A percentile compares a stretch with the other conserved stretches of the same genome.
phyloP scores from a whole-genome alignment of 2,329 filamentous ascomycete species.

The Didymella keratinophila region DNA sequence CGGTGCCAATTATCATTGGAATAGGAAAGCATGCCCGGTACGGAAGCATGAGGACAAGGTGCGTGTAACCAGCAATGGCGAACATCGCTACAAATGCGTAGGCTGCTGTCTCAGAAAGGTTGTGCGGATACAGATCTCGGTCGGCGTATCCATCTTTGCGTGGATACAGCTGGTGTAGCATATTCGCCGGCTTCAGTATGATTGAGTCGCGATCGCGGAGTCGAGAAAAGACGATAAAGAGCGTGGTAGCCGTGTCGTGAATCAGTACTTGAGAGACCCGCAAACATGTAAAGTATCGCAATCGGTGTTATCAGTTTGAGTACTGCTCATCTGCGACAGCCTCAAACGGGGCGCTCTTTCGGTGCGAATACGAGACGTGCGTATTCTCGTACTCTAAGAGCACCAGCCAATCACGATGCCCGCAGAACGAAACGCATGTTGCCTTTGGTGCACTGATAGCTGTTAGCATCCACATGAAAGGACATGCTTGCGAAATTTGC shows the following conservation, averaged over 20 bases:
- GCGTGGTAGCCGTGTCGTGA: not conserved
- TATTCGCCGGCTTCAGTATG: not conserved
- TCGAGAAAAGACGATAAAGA: not conserved
- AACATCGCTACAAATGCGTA: not conserved
- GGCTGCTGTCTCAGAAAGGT: not conserved
- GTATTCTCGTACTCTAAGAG: conserved; percentile 2
- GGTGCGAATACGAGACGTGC: conserved; percentile 6
- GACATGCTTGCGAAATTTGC: conserved; percentile 2
- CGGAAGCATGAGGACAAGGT: not conserved
- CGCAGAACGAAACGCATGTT: not conserved
- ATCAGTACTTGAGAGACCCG: too few relatives aligned
- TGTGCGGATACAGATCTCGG: not conserved
- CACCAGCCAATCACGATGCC: not conserved
- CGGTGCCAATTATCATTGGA: not conserved
- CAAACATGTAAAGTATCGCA: not conserved
- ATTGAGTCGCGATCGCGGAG: not conserved
- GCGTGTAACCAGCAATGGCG: not conserved
- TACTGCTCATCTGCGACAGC: not conserved
- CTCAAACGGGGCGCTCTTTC: not conserved
- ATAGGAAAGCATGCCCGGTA: not conserved
- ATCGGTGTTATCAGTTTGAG: not conserved
- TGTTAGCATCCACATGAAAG: not conserved
- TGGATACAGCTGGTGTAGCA: not conserved
- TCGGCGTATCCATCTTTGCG: not conserved
- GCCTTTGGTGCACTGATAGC: not conserved